These are phyloP conservation scores for Falciphora oryzae DNA, from an alignment of 2,329 filamentous ascomycete species.

Conservation along the genomic window DNA sequence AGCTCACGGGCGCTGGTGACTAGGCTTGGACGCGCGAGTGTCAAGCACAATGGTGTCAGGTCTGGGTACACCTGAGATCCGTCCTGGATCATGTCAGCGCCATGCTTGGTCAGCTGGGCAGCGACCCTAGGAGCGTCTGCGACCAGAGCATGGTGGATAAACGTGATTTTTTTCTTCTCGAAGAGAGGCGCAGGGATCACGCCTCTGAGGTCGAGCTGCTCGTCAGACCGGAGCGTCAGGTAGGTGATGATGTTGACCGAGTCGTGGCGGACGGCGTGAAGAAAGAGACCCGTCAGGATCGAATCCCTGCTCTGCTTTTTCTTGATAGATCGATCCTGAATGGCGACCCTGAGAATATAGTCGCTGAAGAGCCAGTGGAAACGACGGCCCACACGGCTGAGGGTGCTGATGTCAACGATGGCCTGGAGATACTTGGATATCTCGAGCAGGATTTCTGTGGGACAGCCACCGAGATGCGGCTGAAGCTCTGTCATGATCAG, in stretches of 20 bases:
- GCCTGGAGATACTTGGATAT: background rate
- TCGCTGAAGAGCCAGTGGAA: background rate
- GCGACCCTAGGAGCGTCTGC: slow-evolving; percentile 8
- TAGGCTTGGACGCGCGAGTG: slow-evolving; percentile 2
- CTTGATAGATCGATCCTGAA: background rate
- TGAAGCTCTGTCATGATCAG: background rate
- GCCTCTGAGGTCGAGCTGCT: background rate
- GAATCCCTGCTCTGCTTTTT: background rate
- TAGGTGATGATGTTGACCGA: slow-evolving; percentile 2
- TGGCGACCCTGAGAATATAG: background rate
- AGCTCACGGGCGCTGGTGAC: background rate
- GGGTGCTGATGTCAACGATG: background rate
- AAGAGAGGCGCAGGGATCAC: background rate
- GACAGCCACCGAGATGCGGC: background rate
- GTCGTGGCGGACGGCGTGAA: slow-evolving; percentile 6
- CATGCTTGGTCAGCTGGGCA: background rate
- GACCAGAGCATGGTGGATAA: slow-evolving; percentile 6
- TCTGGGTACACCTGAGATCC: background rate
- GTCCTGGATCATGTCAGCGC: background rate
- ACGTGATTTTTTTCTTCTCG: background rate
- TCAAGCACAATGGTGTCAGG: background rate
- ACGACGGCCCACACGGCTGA: background rate
- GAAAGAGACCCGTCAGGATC: background rate
- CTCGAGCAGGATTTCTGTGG: background rate
- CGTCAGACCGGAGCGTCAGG: background rate